Conservation (phyloP, 805 yeast genomes). For the Ogataea salicorniae region DNA sequence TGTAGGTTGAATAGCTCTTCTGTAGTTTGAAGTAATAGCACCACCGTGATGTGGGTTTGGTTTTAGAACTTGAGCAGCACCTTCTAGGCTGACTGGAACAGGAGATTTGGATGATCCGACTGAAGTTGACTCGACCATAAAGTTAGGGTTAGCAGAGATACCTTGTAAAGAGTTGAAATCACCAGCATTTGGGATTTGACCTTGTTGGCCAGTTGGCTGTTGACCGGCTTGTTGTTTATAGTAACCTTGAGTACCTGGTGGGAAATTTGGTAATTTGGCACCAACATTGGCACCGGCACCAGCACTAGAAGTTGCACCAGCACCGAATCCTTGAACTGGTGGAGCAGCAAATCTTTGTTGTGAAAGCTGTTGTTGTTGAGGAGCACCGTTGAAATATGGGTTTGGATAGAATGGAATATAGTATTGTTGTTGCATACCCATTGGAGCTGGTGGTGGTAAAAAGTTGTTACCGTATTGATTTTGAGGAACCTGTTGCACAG, state of each 20-base stretch:
- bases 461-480: slow-evolving; percentile 17
- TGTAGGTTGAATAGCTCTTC: slow-evolving; percentile 13
- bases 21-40: slow-evolving; percentile 4
- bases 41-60: slow-evolving; percentile 14
- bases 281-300: neutral
- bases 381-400: slow-evolving; percentile 18
- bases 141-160: slow-evolving; percentile 2
- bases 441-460: slow-evolving; percentile 24
- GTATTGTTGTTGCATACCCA: slow-evolving; percentile 21
- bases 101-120: slow-evolving; percentile 6
- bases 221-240: slow-evolving; percentile 2
- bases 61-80: slow-evolving; percentile 11
- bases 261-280: neutral
- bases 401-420: slow-evolving; percentile 22
- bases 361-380: slow-evolving; percentile 20
- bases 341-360: slow-evolving; percentile 18
- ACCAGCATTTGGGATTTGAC: slow-evolving; percentile 1
- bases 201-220: slow-evolving; percentile 2
- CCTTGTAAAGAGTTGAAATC: slow-evolving; percentile 1
- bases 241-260: neutral
- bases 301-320: neutral
- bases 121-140: slow-evolving; percentile 6
- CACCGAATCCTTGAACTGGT: slow-evolving; percentile 6
- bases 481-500: slow-evolving; percentile 13
- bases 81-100: slow-evolving; percentile 3